Evolutionary conservation across 345 rosid genomes (phyloP).

Genomic region (Murraya paniculata): DNA sequence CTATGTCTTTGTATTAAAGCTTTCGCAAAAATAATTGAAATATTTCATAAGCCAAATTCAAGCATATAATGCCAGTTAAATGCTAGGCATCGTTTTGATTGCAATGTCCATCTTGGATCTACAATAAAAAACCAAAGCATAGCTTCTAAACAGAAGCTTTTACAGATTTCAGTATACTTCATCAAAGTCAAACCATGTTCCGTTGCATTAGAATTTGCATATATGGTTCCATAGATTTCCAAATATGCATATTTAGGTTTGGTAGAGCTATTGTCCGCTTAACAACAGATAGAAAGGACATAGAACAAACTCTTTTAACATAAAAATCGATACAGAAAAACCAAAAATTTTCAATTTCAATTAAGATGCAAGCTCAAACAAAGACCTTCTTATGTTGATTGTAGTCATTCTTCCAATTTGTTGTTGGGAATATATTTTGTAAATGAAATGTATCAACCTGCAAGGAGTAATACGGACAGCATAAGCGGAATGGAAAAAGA

Average conservation of each 20-base stretch:
- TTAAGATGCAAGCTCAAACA: not conserved
- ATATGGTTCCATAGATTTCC: not conserved
- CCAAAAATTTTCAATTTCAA: not conserved
- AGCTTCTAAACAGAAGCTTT: not conserved
- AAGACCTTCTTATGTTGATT: slow-evolving; percentile 70
- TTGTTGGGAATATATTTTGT: slow-evolving; percentile 50
- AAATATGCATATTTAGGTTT: not conserved
- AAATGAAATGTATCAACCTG: slow-evolving; percentile 92
- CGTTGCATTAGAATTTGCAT: not conserved
- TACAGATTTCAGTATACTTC: not conserved
- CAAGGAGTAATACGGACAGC: slow-evolving; percentile 18
- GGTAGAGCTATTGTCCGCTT: not conserved
- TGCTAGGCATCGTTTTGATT: not conserved
- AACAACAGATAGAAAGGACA: not conserved
- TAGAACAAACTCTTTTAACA: not conserved
- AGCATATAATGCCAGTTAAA: not conserved
- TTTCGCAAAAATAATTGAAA: not conserved
- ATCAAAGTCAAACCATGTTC: not conserved
- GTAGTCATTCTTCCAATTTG: slow-evolving; percentile 84
- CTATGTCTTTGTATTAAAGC: not conserved
- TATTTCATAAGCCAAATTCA: not conserved
- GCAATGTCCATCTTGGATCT: not conserved
- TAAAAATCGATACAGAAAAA: not conserved
- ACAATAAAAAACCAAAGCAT: not conserved
- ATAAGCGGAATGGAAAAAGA: slow-evolving; percentile 1